A percentile compares a stretch with the other conserved stretches of the same genome.
Conservation (phyloP, 2,329 filamentous ascomycete genomes). For the Fusarium compactum region DNA sequence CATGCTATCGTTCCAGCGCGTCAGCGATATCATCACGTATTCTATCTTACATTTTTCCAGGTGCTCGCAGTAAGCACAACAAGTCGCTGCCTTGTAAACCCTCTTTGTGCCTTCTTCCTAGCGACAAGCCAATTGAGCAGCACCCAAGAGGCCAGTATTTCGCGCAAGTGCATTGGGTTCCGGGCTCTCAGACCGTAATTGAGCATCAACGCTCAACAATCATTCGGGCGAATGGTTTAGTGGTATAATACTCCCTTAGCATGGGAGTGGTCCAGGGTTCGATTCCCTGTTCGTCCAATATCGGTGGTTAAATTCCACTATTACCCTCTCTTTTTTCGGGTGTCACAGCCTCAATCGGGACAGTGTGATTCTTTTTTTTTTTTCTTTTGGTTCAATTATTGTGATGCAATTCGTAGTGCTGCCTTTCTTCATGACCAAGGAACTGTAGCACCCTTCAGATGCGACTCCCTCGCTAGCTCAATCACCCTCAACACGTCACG, state of each 20-base stretch:
- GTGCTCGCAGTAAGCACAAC: too few species aligned
- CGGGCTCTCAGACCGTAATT: background rate
- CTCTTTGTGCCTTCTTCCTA: background rate
- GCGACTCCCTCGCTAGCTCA: slow-evolving; percentile 57
- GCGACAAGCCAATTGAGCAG: background rate
- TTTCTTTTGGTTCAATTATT: background rate
- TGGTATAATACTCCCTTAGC: slow-evolving; percentile 37
- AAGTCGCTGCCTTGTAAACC: too few species aligned
- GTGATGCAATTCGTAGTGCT: background rate
- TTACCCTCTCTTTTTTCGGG: slow-evolving; percentile 7
- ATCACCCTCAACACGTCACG: slow-evolving; percentile 54
- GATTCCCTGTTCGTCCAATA: slow-evolving; percentile 32
- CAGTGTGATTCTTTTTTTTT: fast-evolving
- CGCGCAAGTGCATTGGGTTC: background rate
- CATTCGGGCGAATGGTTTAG: slow-evolving; percentile 32
- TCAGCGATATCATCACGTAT: too few species aligned
- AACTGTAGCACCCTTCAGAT: slow-evolving; percentile 50
- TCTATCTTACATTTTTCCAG: too few species aligned
- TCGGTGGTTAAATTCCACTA: slow-evolving; percentile 5
- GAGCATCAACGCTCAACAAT: background rate
- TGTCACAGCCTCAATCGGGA: background rate
- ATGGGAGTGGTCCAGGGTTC: slow-evolving; percentile 35
- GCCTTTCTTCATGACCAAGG: slow-evolving; percentile 35
- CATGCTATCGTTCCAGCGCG: background rate
- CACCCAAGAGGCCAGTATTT: background rate